These are phyloP conservation scores for Paxillus ammoniavirescens DNA, from an alignment of 768 basidiomycete genomes.

Conservation along the genomic window DNA sequence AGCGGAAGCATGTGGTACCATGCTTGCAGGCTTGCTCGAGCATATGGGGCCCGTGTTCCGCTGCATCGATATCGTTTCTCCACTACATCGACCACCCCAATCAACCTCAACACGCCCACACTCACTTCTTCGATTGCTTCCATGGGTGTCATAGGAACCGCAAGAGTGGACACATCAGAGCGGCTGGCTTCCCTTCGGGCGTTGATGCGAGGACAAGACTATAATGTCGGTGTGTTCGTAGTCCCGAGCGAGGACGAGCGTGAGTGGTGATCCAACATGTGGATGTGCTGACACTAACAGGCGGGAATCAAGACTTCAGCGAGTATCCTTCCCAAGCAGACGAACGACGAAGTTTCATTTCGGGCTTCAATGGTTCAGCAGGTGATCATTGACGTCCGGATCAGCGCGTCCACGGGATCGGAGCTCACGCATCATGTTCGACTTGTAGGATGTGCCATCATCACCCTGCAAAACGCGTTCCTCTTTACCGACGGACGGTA, in stretches of 20 bases:
- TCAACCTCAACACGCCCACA: constrained; percentile 1
- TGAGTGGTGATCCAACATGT: constrained; percentile 35
- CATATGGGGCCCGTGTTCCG: constrained; percentile 5
- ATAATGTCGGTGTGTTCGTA: constrained; percentile 68
- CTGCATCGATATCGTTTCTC: constrained; percentile 23
- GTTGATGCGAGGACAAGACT: constrained; percentile 59
- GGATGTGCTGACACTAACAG: not conserved
- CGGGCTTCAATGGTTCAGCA: constrained; percentile 93
- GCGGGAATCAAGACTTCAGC: constrained; percentile 63
- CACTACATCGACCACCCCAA: constrained; percentile 2
- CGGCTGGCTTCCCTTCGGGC: constrained; percentile 63
- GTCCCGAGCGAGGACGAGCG: constrained; percentile 94
- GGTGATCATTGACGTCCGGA: constrained; percentile 42
- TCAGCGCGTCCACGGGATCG: not conserved
- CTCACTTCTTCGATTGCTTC: constrained; percentile 15
- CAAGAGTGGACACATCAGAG: constrained; percentile 59
- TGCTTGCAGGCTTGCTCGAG: constrained; percentile 8
- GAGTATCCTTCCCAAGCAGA: constrained; percentile 89
- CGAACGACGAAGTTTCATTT: constrained; percentile 82
- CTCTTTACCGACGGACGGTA: constrained; percentile 97
- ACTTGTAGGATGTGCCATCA: constrained; percentile 65
- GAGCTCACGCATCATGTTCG: constrained; percentile 4
- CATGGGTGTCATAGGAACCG: constrained; percentile 38
- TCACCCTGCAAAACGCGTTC: constrained; percentile 68
- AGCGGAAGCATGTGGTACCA: constrained; percentile 28